These are phyloP conservation scores for Actinomucor elegans DNA, from an alignment of 371 early-diverging fungal species.

Conservation along the genomic window DNA sequence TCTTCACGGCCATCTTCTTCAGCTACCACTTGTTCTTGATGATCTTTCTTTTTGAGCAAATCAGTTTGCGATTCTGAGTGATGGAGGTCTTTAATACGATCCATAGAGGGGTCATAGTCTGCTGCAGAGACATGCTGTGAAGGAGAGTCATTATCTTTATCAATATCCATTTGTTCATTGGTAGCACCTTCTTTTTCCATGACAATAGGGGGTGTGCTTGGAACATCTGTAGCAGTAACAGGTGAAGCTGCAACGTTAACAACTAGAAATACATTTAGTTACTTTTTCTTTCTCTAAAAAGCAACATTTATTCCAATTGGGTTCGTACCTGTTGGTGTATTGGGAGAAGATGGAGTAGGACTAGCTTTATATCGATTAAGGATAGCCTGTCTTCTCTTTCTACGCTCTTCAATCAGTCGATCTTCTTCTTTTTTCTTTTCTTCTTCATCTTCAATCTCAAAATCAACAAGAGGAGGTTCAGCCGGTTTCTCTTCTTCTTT, in stretches of 20 bases:
- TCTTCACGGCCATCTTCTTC: conserved; percentile 47
- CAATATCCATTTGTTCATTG: too few relatives aligned
- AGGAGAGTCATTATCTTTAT: conserved; percentile 34
- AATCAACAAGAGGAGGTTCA: conserved; percentile 17
- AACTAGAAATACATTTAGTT: too few relatives aligned
- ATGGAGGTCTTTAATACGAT: conserved; percentile 44
- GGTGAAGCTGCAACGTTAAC: too few relatives aligned
- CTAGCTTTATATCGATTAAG: conserved; percentile 59
- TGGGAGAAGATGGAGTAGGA: conserved; percentile 18
- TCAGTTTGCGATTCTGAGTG: conserved; percentile 45
- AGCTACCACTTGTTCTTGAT: conserved; percentile 36
- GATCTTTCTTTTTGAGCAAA: conserved; percentile 56
- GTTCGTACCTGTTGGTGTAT: conserved; percentile 9
- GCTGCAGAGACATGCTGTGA: conserved; percentile 64
- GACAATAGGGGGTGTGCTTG: too few relatives aligned
- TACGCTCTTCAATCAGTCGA: conserved; percentile 75
- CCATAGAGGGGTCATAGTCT: conserved; percentile 72
- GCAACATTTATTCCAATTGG: neutral
- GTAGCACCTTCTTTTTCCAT: conserved; percentile 16
- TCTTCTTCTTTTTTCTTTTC: conserved; percentile 62
- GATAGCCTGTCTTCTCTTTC: conserved; percentile 70
- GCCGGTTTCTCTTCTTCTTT: neutral
- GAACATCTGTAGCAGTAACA: too few relatives aligned
- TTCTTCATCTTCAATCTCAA: conserved; percentile 53
- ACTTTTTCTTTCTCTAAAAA: too few relatives aligned